Evolutionary conservation across 2,329 filamentous ascomycete species (phyloP).

Genomic region (Tolypocladium ophioglossoides): DNA sequence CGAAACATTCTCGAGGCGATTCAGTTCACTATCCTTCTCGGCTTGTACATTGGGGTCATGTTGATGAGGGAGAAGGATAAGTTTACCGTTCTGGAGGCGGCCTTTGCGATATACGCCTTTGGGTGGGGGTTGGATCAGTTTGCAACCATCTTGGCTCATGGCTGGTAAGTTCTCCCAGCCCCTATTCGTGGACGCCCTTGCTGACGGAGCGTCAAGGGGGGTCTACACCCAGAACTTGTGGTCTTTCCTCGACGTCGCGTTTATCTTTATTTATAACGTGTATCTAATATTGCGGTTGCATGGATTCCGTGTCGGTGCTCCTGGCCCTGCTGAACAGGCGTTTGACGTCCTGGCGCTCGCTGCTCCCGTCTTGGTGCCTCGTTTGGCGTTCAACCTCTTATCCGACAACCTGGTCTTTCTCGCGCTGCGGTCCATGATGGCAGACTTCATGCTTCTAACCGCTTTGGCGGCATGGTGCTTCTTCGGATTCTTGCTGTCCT

Average conservation of each 20-base stretch:
- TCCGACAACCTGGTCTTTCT: conserved; percentile 80
- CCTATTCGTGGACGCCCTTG: not conserved
- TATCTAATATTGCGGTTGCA: conserved; percentile 61
- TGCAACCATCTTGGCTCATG: conserved; percentile 66
- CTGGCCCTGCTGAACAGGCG: conserved; percentile 50
- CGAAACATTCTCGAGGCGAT: conserved; percentile 64
- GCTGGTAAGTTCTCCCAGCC: conserved; percentile 32
- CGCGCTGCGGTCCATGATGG: conserved; percentile 74
- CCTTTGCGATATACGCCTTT: conserved; percentile 63
- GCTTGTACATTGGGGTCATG: conserved; percentile 65
- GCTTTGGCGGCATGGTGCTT: conserved; percentile 74
- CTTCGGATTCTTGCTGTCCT: conserved; percentile 66
- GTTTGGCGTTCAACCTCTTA: conserved; percentile 72
- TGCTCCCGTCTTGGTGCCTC: conserved; percentile 66
- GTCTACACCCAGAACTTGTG: conserved; percentile 84
- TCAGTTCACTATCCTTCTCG: conserved; percentile 61
- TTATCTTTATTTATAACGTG: conserved; percentile 57
- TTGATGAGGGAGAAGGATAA: conserved; percentile 47
- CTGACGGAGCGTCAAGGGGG: conserved; percentile 36
- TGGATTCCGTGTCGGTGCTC: conserved; percentile 41
- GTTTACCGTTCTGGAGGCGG: conserved; percentile 48
- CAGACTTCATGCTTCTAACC: conserved; percentile 70
- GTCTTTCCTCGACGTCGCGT: conserved; percentile 77
- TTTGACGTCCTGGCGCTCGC: conserved; percentile 71
- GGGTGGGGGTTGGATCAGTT: conserved; percentile 75